These are phyloP conservation scores for Aspergillus brasiliensis DNA, from an alignment of 2,329 filamentous ascomycete genomes.

Conservation along the genomic window DNA sequence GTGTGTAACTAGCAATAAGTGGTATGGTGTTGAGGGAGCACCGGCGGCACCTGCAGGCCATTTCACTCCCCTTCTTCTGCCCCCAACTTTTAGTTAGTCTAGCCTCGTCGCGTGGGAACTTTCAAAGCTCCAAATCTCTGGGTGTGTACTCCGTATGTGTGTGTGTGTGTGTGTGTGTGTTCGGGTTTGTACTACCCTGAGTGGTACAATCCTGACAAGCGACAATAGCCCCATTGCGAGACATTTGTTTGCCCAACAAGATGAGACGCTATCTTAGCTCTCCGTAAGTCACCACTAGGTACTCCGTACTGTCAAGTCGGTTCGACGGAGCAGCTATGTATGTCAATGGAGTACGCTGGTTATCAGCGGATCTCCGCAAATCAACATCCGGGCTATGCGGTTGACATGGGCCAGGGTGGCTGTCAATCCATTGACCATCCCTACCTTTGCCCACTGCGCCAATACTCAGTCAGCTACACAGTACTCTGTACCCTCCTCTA, in stretches of 20 bases:
- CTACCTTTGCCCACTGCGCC: neutral
- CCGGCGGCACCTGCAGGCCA: neutral
- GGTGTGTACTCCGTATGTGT: neutral
- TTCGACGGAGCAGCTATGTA: neutral
- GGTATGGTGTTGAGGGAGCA: no score
- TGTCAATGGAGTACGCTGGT: neutral
- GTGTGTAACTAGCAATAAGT: no score
- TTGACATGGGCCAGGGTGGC: neutral
- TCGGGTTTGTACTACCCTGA: neutral
- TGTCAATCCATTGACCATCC: neutral
- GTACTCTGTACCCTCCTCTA: neutral
- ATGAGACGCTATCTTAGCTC: neutral
- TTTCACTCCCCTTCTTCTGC: neutral
- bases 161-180: neutral
- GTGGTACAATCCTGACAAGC: neutral
- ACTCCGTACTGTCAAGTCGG: neutral
- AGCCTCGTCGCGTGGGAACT: neutral
- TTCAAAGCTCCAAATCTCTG: neutral
- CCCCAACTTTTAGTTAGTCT: neutral
- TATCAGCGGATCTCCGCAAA: slow-evolving; percentile 7
- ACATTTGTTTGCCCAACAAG: neutral
- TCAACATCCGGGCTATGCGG: neutral
- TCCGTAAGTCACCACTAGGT: neutral
- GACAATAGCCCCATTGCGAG: no score
- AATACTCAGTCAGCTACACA: neutral